Base-by-base conservation (phyloP, 352 stramenopile genomes). In the Pythium chondricola region DNA sequence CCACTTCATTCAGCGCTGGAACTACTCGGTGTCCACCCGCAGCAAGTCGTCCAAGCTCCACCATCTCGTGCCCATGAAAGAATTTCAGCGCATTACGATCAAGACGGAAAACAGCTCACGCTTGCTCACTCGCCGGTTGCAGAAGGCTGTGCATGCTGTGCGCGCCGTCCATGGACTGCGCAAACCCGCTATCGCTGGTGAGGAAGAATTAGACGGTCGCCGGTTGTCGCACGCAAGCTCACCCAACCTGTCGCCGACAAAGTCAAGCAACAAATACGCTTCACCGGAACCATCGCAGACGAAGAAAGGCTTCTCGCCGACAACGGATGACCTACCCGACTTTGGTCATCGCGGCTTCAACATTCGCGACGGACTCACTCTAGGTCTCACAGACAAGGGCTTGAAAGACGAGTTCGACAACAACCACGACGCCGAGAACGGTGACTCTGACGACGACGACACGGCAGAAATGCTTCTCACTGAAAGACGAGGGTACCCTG, bases 1-100 rank as follows among this genome's bases (percentile, higher is more conserved):
- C 6, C 83, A 95, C 37, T 95, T 95, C 33, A 77, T 94, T 16
- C 81, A 94, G 60, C 81, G 83, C 6, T 94, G 83, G 83, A 94
- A 94, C 57, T 94, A 88, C 35, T 90, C 79, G 1, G 74, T 91
- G 6, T 89, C 76, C 13, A 91, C 80, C 1, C 71, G 82, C 25
- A 83, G 78, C 47, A 93, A 93, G 56, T 76, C 57, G n/a, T 67
- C 64, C 17, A 84, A 84, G 27, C 56, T 91, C 27, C 72, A 84
- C 32, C 77, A 87, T 48, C 61, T 93, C 5, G 71, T 91, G 20
- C 82, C 82, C 0, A 83, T 83, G 71, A 87, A 86, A 43, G 76
- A 85, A 40, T 84, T 70, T 26, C 49, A 68, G 4, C 54, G 68
- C 1, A 52, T 51, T 6, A 21, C 56, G 7, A 65, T 72, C 22